Conservation (phyloP, 2,329 filamentous ascomycete genomes). For the Cercospora beticola region DNA sequence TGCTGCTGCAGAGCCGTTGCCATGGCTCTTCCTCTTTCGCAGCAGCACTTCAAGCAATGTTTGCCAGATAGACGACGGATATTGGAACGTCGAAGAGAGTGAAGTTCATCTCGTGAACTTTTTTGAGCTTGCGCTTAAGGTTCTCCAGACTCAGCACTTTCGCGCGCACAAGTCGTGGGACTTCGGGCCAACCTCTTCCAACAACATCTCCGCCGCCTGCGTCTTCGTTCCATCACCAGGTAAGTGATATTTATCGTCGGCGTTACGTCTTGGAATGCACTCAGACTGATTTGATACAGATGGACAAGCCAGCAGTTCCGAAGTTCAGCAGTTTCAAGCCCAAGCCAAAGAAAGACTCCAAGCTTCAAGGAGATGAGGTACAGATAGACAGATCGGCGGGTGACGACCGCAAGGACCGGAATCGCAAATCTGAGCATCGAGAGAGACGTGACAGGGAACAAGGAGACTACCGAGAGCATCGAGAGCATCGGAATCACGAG, state of each 20-base stretch:
- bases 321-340: conserved; percentile 75
- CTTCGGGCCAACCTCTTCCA: not conserved
- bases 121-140: conserved; percentile 3
- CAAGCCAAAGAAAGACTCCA: conserved; percentile 35
- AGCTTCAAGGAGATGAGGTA: conserved; percentile 21
- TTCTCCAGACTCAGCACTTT: not conserved
- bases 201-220: not conserved
- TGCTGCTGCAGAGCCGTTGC: conserved; percentile 86
- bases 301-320: conserved; percentile 50
- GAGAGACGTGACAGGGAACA: not conserved
- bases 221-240: not conserved
- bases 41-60: not conserved
- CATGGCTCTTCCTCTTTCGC: conserved; percentile 53
- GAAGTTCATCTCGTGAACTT: conserved; percentile 5
- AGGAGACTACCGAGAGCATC: not conserved
- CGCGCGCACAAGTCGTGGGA: conserved; percentile 1
- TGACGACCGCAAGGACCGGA: not conserved
- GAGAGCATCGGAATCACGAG: not conserved
- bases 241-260: not conserved
- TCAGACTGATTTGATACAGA: conserved; percentile 2
- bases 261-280: not conserved
- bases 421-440: not conserved
- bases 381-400: not conserved
- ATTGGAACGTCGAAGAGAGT: not conserved
- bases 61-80: not conserved